These are phyloP conservation scores for Backusella parvicylindrica DNA, from an alignment of 192 early-diverging fungal genomes.

Conservation along the genomic window DNA sequence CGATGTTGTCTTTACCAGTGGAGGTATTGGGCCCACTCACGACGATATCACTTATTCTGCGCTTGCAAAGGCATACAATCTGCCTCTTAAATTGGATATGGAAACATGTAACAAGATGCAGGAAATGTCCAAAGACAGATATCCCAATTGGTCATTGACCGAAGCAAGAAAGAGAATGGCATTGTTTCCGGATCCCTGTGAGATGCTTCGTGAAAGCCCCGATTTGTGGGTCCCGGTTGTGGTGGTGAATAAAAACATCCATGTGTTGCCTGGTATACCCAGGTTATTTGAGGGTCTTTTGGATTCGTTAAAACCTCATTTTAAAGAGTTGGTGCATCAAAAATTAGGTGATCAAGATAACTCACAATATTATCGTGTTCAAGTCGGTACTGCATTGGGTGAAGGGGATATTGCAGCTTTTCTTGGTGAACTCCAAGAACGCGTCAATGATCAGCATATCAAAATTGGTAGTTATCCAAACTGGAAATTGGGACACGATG, in stretches of 20 bases:
- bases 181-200: conserved; percentile 45
- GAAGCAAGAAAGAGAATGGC: conserved; percentile 64
- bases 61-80: conserved; percentile 55
- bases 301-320: conserved; percentile 28
- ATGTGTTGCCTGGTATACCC: conserved; percentile 70
- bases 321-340: not conserved
- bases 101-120: conserved; percentile 57
- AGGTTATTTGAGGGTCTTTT: conserved; percentile 53
- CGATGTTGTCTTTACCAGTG: conserved; percentile 67
- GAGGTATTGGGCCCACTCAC: conserved; percentile 67
- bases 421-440: conserved; percentile 36
- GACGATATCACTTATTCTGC: conserved; percentile 68
- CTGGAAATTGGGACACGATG: conserved; percentile 22
- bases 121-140: conserved; percentile 6
- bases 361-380: conserved; percentile 34
- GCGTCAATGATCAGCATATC: conserved; percentile 23
- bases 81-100: conserved; percentile 45
- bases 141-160: conserved; percentile 24
- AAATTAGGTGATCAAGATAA: not conserved
- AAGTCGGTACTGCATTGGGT: conserved; percentile 41
- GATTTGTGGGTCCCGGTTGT: conserved; percentile 73
- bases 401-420: conserved; percentile 45
- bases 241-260: conserved; percentile 58
- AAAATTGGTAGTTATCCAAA: conserved; percentile 60
- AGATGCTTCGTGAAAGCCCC: conserved; percentile 36